phyloP scores from a whole-genome alignment of 129 eudicot species.

The Flaveria sonorensis region DNA sequence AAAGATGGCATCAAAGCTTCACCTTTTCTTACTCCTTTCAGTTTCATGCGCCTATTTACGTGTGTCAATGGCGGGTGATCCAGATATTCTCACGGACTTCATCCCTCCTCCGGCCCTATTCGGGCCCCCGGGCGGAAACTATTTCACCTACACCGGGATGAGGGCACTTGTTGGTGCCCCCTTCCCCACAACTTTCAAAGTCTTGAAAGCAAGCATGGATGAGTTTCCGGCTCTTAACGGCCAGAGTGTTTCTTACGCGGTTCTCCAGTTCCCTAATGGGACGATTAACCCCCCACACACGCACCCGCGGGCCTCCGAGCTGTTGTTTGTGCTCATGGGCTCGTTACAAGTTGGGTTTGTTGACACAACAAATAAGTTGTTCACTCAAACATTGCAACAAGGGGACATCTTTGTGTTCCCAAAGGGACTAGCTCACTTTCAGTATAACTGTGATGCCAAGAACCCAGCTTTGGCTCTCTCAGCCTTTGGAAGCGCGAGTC shows the following conservation, averaged over 20 bases:
- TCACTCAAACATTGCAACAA: constrained; percentile 28
- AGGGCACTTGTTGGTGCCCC: constrained; percentile 25
- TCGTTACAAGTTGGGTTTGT: constrained; percentile 33
- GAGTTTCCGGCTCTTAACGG: constrained; percentile 31
- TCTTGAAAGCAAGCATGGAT: constrained; percentile 31
- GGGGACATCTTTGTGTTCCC: constrained; percentile 33
- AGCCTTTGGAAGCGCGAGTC: constrained; percentile 14
- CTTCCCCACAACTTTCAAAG: constrained; percentile 21
- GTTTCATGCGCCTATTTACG: constrained; percentile 20
- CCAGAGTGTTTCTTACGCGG: constrained; percentile 26
- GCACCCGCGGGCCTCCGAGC: constrained; percentile 35
- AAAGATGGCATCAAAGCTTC: constrained; percentile 31
- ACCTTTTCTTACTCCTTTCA: constrained; percentile 11
- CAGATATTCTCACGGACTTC: constrained; percentile 35
- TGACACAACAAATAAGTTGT: constrained; percentile 29
- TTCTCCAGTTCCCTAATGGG: constrained; percentile 34
- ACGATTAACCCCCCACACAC: constrained; percentile 37
- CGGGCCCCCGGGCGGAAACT: constrained; percentile 17
- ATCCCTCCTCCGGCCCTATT: background rate
- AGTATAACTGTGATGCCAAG: constrained; percentile 13
- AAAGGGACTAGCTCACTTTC: constrained; percentile 27
- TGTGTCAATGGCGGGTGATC: constrained; percentile 23
- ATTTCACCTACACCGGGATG: constrained; percentile 30
- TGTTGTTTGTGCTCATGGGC: constrained; percentile 35
- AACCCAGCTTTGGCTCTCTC: constrained; percentile 28